Evolutionary conservation across 2,329 filamentous ascomycete genomes (phyloP).

Genomic region (Trichoderma brevicompactum): DNA sequence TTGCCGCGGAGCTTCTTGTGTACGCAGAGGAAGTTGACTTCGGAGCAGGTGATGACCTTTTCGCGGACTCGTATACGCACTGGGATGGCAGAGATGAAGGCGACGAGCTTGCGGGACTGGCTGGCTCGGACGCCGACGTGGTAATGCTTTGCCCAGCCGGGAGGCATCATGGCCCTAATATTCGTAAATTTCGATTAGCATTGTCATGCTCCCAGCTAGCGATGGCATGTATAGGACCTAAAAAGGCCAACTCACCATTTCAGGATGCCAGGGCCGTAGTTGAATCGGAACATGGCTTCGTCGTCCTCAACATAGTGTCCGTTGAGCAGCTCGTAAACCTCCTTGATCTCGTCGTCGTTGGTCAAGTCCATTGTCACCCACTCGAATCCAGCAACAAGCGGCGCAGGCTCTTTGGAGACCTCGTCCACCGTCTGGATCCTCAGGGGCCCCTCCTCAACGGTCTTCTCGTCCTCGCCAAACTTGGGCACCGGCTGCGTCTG

Average conservation of each 20-base stretch:
- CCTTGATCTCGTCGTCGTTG: constrained; percentile 76
- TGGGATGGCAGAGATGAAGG: constrained; percentile 94
- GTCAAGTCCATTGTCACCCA: constrained; percentile 91
- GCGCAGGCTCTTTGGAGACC: constrained; percentile 75
- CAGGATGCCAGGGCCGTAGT: constrained; percentile 87
- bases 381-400: constrained; percentile 82
- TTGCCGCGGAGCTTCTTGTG: constrained; percentile 98
- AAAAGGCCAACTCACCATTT: constrained; percentile 67
- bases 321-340: constrained; percentile 88
- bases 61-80: constrained; percentile 79
- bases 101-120: constrained; percentile 84
- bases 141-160: constrained; percentile 93
- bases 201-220: not conserved
- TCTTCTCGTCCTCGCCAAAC: constrained; percentile 65
- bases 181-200: not conserved
- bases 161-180: constrained; percentile 86
- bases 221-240: not conserved
- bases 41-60: constrained; percentile 75
- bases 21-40: constrained; percentile 98
- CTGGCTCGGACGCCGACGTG: constrained; percentile 90
- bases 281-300: constrained; percentile 96
- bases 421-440: constrained; percentile 77
- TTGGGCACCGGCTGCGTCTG: constrained; percentile 92
- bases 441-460: constrained; percentile 79
- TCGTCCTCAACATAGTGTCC: constrained; percentile 98